These are phyloP conservation scores for Areca catechu DNA, from an alignment of 176 grass and related monocot genomes.

Conservation along the genomic window DNA sequence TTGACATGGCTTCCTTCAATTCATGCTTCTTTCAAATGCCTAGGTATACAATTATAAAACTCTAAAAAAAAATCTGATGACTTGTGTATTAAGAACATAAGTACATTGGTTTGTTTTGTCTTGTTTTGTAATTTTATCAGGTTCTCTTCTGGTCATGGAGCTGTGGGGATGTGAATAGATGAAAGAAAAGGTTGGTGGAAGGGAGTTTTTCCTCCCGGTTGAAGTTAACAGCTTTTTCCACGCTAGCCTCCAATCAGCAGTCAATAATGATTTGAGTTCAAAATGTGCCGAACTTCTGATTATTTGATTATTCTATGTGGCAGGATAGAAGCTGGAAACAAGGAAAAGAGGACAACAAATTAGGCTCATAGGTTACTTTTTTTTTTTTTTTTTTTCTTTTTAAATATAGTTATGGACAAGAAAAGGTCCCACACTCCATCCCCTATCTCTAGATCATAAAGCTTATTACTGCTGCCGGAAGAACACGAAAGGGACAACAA, in stretches of 20 bases:
- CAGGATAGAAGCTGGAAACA: constrained; percentile 24
- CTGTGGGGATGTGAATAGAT: constrained; percentile 73
- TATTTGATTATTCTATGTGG: constrained; percentile 18
- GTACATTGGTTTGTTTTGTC: background rate
- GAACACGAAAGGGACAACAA: background rate
- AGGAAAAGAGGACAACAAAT: constrained; percentile 27
- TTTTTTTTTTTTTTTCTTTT: constrained; percentile 6
- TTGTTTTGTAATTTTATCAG: constrained; percentile 21
- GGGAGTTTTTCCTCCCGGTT: constrained; percentile 23
- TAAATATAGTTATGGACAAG: constrained; percentile 26
- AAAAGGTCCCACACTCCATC: constrained; percentile 18
- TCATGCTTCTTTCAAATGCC: constrained; percentile 64
- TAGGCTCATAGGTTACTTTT: constrained; percentile 38
- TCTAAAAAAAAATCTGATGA: background rate
- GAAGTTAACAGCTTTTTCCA: constrained; percentile 18
- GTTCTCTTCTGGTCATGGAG: constrained; percentile 63
- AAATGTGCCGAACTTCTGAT: constrained; percentile 20
- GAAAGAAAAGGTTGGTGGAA: constrained; percentile 1
- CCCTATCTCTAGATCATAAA: constrained; percentile 5
- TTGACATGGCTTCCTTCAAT: constrained; percentile 55
- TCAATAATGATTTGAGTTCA: constrained; percentile 4
- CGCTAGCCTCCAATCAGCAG: constrained; percentile 1
- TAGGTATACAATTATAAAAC: constrained; percentile 5
- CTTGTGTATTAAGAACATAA: background rate
- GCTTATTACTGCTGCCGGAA: constrained; percentile 3